phyloP scores from a whole-genome alignment of 441 rosid genomes.

The Aquilaria agallochum region DNA sequence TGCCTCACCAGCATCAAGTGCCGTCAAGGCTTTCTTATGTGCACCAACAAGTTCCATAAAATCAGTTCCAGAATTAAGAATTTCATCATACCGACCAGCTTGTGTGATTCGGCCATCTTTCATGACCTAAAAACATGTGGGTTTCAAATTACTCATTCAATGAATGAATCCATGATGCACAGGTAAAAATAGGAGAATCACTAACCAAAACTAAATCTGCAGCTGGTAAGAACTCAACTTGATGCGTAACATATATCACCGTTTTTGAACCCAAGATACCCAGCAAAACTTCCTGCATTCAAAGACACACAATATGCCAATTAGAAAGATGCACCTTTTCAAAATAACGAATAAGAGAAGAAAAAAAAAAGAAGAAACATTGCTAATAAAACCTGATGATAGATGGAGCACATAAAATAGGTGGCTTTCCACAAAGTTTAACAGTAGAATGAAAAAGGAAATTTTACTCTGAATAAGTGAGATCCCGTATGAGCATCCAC shows the following conservation, averaged over 20 bases:
- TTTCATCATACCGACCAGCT: conserved; percentile 78
- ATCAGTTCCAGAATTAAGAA: conserved; percentile 67
- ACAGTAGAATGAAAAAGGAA: conserved; percentile 5
- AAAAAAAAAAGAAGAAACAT: not conserved
- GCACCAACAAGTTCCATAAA: conserved; percentile 90
- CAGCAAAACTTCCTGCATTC: conserved; percentile 50
- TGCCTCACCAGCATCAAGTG: conserved; percentile 40
- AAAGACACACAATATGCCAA: no score
- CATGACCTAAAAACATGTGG: conserved; percentile 55
- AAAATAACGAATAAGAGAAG: not conserved
- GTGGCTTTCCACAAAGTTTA: not conserved
- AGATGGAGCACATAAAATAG: not conserved
- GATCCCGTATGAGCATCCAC: conserved; percentile 95
- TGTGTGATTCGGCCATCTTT: conserved; percentile 80
- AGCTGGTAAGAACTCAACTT: conserved; percentile 57
- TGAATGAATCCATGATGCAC: not conserved
- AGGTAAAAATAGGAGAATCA: not conserved
- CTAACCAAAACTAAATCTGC: conserved; percentile 72
- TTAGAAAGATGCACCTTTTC: not conserved
- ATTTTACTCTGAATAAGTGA: conserved; percentile 64
- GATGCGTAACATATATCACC: conserved; percentile 65
- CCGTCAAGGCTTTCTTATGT: conserved; percentile 63
- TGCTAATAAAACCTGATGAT: not conserved
- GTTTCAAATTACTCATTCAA: conserved; percentile 3
- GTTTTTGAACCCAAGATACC: conserved; percentile 48